phyloP scores from a whole-genome alignment of 345 rosid species.

The Melaleuca quinquenervia region DNA sequence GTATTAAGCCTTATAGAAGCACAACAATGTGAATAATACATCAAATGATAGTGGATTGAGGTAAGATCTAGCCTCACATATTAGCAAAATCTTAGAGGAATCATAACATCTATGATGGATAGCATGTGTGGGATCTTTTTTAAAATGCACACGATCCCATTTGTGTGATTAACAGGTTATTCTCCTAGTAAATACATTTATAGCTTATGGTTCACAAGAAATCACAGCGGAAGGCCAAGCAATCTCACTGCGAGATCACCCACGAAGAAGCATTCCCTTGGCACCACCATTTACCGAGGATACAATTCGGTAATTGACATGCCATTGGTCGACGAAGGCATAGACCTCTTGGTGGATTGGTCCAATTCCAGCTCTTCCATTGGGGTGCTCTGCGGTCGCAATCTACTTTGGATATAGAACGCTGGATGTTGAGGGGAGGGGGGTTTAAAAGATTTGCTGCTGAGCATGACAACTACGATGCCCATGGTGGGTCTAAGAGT shows the following conservation, averaged over 20 bases:
- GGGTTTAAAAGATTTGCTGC: background rate
- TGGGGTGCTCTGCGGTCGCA: background rate
- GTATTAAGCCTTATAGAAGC: background rate
- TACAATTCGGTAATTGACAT: conserved; percentile 17
- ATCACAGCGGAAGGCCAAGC: background rate
- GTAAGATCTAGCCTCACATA: background rate
- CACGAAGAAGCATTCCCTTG: background rate
- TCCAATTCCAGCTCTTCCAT: background rate
- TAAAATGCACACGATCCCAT: background rate
- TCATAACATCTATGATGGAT: background rate
- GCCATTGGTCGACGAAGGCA: conserved; percentile 14
- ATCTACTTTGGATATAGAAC: background rate
- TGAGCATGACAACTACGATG: conserved; percentile 8
- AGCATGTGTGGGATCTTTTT: background rate
- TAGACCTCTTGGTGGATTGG: background rate
- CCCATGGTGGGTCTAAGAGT: conserved; percentile 16
- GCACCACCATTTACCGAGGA: conserved; percentile 9
- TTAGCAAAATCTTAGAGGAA: background rate
- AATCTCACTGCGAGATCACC: background rate
- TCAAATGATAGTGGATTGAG: background rate
- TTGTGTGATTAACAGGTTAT: background rate
- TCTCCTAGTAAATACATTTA: background rate
- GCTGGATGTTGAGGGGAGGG: conserved; percentile 5
- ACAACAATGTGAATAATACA: background rate
- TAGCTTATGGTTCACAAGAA: background rate